Evolutionary conservation across 441 rosid genomes (phyloP).

Genomic region (Geranium incanum): DNA sequence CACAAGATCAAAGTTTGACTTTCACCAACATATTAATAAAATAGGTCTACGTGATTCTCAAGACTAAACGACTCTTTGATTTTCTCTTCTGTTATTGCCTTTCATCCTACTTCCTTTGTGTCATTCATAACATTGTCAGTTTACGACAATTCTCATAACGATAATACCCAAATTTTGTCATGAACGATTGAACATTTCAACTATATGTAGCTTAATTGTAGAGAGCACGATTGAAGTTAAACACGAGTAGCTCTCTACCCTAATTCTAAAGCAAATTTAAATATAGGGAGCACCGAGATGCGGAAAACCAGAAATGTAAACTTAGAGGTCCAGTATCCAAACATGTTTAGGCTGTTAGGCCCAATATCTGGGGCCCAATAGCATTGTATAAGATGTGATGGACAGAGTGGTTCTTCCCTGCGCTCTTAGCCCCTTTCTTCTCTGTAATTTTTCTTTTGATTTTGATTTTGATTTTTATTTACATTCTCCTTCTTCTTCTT

Average conservation of each 20-base stretch:
- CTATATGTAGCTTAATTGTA: too few species aligned
- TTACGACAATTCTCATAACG: too few species aligned
- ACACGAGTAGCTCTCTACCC: too few species aligned
- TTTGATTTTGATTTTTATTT: background rate
- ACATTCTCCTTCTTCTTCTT: background rate
- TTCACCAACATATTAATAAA: background rate
- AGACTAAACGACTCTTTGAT: background rate
- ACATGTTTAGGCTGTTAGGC: background rate
- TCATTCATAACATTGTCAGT: background rate
- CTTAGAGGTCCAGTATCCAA: too few species aligned
- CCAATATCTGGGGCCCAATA: background rate
- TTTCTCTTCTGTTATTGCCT: background rate
- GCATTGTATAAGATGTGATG: background rate
- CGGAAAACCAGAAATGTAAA: too few species aligned
- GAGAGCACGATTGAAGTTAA: too few species aligned
- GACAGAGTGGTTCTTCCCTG: background rate
- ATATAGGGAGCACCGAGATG: too few species aligned
- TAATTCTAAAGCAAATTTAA: too few species aligned
- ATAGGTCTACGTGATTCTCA: background rate
- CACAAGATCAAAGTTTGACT: background rate
- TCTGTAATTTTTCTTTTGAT: background rate
- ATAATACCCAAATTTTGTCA: too few species aligned
- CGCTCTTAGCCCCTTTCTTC: conserved; percentile 1
- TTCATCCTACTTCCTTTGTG: background rate
- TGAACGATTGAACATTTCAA: too few species aligned